Conservation (phyloP, 2,329 filamentous ascomycete species). For the Alternaria alternata region DNA sequence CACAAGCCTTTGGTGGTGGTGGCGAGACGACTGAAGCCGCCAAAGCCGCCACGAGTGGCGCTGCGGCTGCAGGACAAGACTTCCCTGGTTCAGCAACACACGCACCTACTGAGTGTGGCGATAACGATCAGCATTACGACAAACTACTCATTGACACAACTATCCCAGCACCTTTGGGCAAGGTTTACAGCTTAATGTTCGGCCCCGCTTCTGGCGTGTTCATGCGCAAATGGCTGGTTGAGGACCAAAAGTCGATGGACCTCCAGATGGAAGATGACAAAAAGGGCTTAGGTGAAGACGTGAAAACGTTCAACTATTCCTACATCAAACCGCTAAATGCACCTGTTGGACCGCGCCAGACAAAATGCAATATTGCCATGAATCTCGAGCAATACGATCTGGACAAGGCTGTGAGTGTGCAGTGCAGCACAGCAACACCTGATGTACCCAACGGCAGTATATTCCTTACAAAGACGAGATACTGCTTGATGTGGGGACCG, state of each 20-base stretch:
- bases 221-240: slow-evolving; percentile 85
- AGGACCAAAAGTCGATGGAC: slow-evolving; percentile 90
- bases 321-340: slow-evolving; percentile 92
- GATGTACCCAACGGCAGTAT: slow-evolving; percentile 95
- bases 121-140: slow-evolving; percentile 81
- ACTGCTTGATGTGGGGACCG: slow-evolving; percentile 92
- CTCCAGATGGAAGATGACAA: slow-evolving; percentile 83
- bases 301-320: slow-evolving; percentile 75
- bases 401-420: slow-evolving; percentile 85
- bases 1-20: slow-evolving; percentile 51
- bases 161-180: slow-evolving; percentile 86
- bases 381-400: slow-evolving; percentile 84
- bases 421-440: slow-evolving; percentile 84
- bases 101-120: slow-evolving; percentile 83
- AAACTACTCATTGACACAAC: slow-evolving; percentile 84
- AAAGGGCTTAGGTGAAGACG: slow-evolving; percentile 77
- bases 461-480: slow-evolving; percentile 91
- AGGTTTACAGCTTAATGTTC: slow-evolving; percentile 89
- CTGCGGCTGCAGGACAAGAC: slow-evolving; percentile 62
- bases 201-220: slow-evolving; percentile 80
- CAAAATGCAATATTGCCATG: slow-evolving; percentile 90
- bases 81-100: slow-evolving; percentile 88
- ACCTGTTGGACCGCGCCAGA: slow-evolving; percentile 89
- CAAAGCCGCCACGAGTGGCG: slow-evolving; percentile 52
- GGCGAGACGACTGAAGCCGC: slow-evolving; percentile 44